These are phyloP conservation scores for Carpinus viminea DNA, from an alignment of 306 rosid genomes.

Conservation along the genomic window DNA sequence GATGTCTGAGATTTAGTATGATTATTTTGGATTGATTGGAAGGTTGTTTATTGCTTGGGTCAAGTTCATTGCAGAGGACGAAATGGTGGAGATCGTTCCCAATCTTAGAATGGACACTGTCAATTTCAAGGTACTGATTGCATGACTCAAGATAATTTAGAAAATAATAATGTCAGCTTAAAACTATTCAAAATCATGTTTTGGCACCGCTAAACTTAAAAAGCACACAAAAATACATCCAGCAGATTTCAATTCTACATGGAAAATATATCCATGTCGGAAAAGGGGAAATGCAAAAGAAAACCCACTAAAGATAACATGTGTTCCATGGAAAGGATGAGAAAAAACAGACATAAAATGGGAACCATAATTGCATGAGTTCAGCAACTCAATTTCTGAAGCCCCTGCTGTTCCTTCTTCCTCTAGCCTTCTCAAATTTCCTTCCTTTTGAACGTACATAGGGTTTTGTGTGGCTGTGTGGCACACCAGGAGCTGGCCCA, in stretches of 20 bases:
- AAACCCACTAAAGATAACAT: not conserved
- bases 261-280: not conserved
- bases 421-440: slow-evolving; percentile 58
- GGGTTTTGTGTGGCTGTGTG: slow-evolving; percentile 68
- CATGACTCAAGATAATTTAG: not conserved
- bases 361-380: slow-evolving; percentile 15
- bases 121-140: not conserved
- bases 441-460: slow-evolving; percentile 53
- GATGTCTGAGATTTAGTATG: too few species aligned
- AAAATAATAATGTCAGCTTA: not conserved
- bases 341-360: not conserved
- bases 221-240: not conserved
- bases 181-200: not conserved
- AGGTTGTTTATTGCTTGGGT: too few species aligned
- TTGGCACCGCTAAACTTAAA: not conserved
- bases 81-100: too few species aligned
- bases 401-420: slow-evolving; percentile 62
- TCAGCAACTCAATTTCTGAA: slow-evolving; percentile 45
- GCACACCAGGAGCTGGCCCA: slow-evolving; percentile 73
- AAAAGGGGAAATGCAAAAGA: not conserved
- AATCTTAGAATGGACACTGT: too few species aligned
- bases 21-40: too few species aligned
- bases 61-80: too few species aligned
- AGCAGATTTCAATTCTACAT: not conserved
- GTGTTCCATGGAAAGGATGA: not conserved